phyloP scores from a whole-genome alignment of 2,329 filamentous ascomycete species.

The Davidsoniella neocaledoniae region DNA sequence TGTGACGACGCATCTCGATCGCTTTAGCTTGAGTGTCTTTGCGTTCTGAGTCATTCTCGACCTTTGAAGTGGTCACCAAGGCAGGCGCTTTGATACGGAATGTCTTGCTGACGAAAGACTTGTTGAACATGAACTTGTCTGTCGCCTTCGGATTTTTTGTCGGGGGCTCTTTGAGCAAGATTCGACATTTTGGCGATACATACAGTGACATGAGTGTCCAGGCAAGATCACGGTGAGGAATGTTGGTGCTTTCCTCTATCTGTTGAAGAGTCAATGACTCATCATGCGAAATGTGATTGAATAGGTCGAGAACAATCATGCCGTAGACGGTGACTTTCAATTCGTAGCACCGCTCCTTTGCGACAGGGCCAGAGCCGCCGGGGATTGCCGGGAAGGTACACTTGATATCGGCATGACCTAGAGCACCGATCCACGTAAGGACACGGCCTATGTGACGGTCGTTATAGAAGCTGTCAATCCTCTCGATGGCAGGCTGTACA shows the following conservation, averaged over 20 bases:
- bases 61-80: constrained; percentile 64
- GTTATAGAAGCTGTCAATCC: constrained; percentile 74
- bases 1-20: constrained; percentile 50
- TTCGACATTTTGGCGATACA: constrained; percentile 65
- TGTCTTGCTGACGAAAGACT: constrained; percentile 63
- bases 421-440: constrained; percentile 60
- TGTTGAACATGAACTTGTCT: constrained; percentile 72
- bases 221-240: constrained; percentile 55
- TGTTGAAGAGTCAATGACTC: constrained; percentile 45
- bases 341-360: constrained; percentile 62
- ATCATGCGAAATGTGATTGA: constrained; percentile 53
- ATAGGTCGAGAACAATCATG: constrained; percentile 78
- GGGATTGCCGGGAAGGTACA: constrained; percentile 58
- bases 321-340: constrained; percentile 83
- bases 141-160: constrained; percentile 59
- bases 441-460: constrained; percentile 75
- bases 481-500: constrained; percentile 5
- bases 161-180: constrained; percentile 65
- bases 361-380: constrained; percentile 46
- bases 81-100: constrained; percentile 82
- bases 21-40: constrained; percentile 62
- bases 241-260: constrained; percentile 67
- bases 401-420: constrained; percentile 71
- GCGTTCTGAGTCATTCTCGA: constrained; percentile 56
- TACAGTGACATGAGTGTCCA: constrained; percentile 68